Percentiles rank a stretch among this genome's conserved stretches.
Conservation (phyloP, 176 grass and related monocot species). For the Zizania latifolia region DNA sequence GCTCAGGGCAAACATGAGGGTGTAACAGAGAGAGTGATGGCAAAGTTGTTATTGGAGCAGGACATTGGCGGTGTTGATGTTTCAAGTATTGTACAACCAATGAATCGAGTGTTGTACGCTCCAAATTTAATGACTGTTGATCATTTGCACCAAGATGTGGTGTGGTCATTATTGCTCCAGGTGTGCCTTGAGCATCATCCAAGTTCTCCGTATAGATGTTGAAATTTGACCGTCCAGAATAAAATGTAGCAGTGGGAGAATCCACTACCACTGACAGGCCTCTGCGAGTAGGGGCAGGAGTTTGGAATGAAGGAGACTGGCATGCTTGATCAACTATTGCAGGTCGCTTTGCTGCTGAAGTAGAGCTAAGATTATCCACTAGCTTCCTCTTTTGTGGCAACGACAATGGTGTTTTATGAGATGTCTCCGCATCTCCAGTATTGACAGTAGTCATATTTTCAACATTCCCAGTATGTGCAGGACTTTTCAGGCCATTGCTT, state of each 20-base stretch:
- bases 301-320: conserved; percentile 69
- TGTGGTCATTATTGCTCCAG: conserved; percentile 39
- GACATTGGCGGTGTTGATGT: conserved; percentile 91
- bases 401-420: conserved; percentile 54
- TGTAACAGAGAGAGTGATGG: conserved; percentile 85
- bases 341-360: conserved; percentile 43
- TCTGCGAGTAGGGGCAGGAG: conserved; percentile 56
- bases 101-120: conserved; percentile 86
- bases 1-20: conserved; percentile 90
- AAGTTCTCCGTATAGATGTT: conserved; percentile 51
- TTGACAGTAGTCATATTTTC: conserved; percentile 23
- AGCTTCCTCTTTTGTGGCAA: conserved; percentile 85
- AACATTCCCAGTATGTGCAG: conserved; percentile 31
- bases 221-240: conserved; percentile 48
- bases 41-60: conserved; percentile 94
- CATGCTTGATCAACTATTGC: conserved; percentile 43
- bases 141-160: conserved; percentile 35
- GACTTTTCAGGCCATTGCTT: conserved; percentile 31
- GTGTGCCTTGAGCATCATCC: conserved; percentile 62
- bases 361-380: conserved; percentile 50
- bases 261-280: conserved; percentile 43
- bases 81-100: conserved; percentile 95
- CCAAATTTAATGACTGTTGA: conserved; percentile 53
- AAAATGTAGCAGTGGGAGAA: conserved; percentile 45
- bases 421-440: conserved; percentile 35